phyloP scores from a whole-genome alignment of 768 basidiomycete species.

The Vishniacozyma victoriae region DNA sequence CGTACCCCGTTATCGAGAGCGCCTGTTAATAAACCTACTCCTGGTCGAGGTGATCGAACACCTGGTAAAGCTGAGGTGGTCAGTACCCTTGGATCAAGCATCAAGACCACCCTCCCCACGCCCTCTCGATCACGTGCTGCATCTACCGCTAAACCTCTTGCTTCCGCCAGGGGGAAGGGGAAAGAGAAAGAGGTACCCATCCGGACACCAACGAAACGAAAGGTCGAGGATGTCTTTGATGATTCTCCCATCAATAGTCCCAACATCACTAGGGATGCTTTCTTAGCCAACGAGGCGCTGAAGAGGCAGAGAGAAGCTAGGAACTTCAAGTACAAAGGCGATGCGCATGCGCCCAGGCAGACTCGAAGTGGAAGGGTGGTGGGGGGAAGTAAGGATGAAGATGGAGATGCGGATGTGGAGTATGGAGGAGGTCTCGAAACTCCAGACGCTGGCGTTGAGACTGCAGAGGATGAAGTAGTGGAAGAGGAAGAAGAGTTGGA shows the following conservation, averaged over 20 bases:
- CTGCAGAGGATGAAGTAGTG: too few relatives aligned
- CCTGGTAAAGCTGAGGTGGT: too few relatives aligned
- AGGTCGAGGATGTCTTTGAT: neutral
- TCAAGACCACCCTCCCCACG: too few relatives aligned
- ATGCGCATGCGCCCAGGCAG: constrained; percentile 35
- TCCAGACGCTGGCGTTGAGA: neutral
- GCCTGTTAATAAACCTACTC: too few relatives aligned
- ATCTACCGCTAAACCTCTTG: too few relatives aligned
- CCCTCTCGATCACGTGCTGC: too few relatives aligned
- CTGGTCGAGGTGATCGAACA: too few relatives aligned
- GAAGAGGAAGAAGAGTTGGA: constrained; percentile 20
- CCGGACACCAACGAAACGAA: too few relatives aligned
- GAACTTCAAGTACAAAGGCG: constrained; percentile 44
- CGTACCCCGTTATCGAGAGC: too few relatives aligned
- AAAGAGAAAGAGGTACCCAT: too few relatives aligned
- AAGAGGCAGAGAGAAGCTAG: constrained; percentile 39
- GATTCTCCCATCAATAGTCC: neutral
- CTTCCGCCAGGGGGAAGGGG: too few relatives aligned
- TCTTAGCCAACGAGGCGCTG: constrained; percentile 39
- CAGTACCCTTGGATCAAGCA: too few relatives aligned
- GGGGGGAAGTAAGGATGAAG: constrained; percentile 6
- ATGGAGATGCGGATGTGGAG: neutral
- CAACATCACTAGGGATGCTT: constrained; percentile 22
- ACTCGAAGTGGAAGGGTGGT: constrained; percentile 39
- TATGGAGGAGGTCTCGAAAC: neutral